Evolutionary conservation across 2,329 filamentous ascomycete species (phyloP).

Genomic region (Ophiostoma ips): DNA sequence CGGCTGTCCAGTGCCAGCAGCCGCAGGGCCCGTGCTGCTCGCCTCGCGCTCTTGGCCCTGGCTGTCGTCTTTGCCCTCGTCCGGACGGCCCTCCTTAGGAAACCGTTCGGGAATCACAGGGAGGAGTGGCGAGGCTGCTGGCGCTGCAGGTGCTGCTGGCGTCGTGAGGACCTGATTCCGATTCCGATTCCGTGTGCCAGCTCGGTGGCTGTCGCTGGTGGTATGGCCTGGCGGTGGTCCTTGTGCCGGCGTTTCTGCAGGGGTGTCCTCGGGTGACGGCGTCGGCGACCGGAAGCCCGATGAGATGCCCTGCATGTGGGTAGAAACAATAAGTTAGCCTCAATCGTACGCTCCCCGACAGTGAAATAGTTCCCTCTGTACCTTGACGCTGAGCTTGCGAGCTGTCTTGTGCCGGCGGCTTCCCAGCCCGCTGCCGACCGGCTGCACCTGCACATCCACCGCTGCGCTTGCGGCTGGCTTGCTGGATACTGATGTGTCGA

Average conservation of each 20-base stretch:
- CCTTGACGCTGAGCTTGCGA: constrained; percentile 25
- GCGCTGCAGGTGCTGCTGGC: not conserved
- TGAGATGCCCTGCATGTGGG: not conserved
- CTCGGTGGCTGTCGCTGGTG: not conserved
- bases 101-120: constrained; percentile 9
- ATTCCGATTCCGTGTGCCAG: no score
- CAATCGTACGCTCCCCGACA: no score
- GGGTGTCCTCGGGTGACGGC: not conserved
- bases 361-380: constrained; percentile 10
- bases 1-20: no score
- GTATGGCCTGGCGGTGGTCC: not conserved
- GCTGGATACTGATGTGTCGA: not conserved
- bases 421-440: not conserved
- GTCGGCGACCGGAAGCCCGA: constrained; percentile 9
- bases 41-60: not conserved
- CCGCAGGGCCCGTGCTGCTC: not conserved
- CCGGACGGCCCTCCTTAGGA: not conserved
- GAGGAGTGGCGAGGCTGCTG: not conserved
- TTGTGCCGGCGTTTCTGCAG: not conserved
- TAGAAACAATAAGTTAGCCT: no score
- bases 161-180: no score
- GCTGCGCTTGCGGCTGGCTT: constrained; percentile 1
- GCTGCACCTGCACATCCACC: constrained; percentile 5
- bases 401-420: constrained; percentile 15
- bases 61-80: not conserved